These are phyloP conservation scores for Vicia faba DNA, from an alignment of 306 rosid genomes.

Conservation along the genomic window DNA sequence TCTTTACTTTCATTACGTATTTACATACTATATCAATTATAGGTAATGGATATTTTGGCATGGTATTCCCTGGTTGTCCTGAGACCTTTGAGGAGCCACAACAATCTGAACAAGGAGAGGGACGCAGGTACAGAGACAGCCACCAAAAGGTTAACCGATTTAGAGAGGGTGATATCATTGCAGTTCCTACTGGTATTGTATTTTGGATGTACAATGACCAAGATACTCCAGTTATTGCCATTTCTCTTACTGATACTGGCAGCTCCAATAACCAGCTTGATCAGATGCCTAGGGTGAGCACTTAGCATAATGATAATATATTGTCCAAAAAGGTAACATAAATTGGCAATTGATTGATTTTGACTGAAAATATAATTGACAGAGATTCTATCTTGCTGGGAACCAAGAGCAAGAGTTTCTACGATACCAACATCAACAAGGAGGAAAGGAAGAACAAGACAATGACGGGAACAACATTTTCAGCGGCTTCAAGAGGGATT, in stretches of 20 bases:
- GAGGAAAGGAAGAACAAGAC: conserved; percentile 9
- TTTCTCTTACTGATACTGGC: conserved; percentile 45
- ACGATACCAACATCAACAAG: conserved; percentile 10
- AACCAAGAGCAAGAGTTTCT: conserved; percentile 51
- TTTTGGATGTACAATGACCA: conserved; percentile 27
- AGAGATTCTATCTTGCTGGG: conserved; percentile 75
- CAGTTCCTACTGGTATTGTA: conserved; percentile 39
- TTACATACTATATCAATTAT: too few species aligned
- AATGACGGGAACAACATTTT: conserved; percentile 44
- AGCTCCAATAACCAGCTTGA: conserved; percentile 66
- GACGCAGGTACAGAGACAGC: too few species aligned
- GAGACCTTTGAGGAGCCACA: too few species aligned
- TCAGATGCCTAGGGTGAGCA: background rate
- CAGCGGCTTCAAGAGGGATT: conserved; percentile 43
- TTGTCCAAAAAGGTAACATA: too few species aligned
- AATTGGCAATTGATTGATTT: too few species aligned
- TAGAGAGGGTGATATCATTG: conserved; percentile 37
- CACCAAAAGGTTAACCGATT: conserved; percentile 1
- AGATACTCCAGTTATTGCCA: too few species aligned
- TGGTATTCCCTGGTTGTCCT: too few species aligned
- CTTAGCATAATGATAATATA: background rate
- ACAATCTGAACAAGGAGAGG: too few species aligned
- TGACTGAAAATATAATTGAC: background rate
- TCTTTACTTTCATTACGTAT: too few species aligned
- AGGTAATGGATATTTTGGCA: too few species aligned